A percentile compares a stretch with the other conserved stretches of the same genome.
These are phyloP conservation scores for Cucurbita argyrosperma DNA, from an alignment of 306 rosid species.

Conservation along the genomic window DNA sequence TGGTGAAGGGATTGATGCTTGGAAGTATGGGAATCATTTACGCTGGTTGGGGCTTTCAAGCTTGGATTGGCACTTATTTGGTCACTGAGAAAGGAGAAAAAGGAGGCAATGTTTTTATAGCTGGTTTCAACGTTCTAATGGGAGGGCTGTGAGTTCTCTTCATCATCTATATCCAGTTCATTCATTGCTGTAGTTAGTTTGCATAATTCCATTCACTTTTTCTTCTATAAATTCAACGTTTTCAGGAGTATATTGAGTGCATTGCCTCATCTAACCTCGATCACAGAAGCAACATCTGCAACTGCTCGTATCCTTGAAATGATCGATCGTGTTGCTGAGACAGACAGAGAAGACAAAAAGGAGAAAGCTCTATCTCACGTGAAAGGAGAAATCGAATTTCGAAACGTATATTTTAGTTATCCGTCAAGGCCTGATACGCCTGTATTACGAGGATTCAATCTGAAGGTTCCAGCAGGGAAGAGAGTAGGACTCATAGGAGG, in stretches of 20 bases:
- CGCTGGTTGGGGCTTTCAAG: slow-evolving; percentile 86
- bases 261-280: slow-evolving; percentile 69
- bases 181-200: neutral
- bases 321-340: slow-evolving; percentile 49
- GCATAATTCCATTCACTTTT: neutral
- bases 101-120: slow-evolving; percentile 76
- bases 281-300: slow-evolving; percentile 60
- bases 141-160: slow-evolving; percentile 72
- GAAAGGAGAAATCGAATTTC: slow-evolving; percentile 61
- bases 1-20: slow-evolving; percentile 71
- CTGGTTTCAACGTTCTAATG: slow-evolving; percentile 77
- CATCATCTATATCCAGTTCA: slow-evolving; percentile 4
- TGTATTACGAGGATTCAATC: slow-evolving; percentile 52
- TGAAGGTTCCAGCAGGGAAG: slow-evolving; percentile 60
- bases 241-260: slow-evolving; percentile 84
- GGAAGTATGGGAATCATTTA: slow-evolving; percentile 85
- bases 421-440: slow-evolving; percentile 63
- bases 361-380: slow-evolving; percentile 74
- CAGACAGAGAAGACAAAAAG: slow-evolving; percentile 56
- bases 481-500: slow-evolving; percentile 73
- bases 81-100: slow-evolving; percentile 49
- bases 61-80: slow-evolving; percentile 80
- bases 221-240: neutral
- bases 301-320: slow-evolving; percentile 52
- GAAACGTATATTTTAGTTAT: slow-evolving; percentile 43